phyloP scores from a whole-genome alignment of 208 protist genomes.

The Acanthamoeba castellanii region DNA sequence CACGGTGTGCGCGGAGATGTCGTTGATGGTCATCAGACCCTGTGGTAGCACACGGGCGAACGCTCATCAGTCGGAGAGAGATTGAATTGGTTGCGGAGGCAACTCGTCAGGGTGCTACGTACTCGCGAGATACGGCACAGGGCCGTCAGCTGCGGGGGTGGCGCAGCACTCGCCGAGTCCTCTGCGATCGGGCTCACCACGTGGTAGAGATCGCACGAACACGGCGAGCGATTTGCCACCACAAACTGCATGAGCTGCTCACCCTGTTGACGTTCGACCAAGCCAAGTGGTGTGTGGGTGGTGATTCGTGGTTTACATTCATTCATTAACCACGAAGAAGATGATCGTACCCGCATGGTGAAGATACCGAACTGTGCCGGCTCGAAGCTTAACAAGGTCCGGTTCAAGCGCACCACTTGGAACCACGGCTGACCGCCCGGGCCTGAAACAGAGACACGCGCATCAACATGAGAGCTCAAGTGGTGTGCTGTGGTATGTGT shows the following conservation, averaged over 20 bases:
- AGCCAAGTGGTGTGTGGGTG: not conserved
- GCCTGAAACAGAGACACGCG: not conserved
- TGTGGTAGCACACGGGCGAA: not conserved
- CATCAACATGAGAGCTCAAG: no score
- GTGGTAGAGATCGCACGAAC: not conserved
- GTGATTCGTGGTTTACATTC: not conserved
- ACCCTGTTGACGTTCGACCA: not conserved
- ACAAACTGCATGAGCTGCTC: not conserved
- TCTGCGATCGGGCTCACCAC: not conserved
- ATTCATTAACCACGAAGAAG: not conserved
- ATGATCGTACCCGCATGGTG: not conserved
- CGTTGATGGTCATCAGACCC: not conserved
- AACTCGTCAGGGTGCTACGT: not conserved
- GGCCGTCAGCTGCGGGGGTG: not conserved
- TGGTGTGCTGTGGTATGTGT: no score
- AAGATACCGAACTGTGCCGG: not conserved
- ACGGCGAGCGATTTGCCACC: not conserved
- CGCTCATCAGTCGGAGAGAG: not conserved
- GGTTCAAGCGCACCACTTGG: not conserved
- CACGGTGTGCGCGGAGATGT: not conserved
- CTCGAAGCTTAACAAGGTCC: not conserved
- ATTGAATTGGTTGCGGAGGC: no score
- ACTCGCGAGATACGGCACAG: not conserved
- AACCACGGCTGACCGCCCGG: conserved; percentile 4
- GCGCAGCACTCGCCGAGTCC: not conserved